phyloP scores from a whole-genome alignment of 2,329 filamentous ascomycete species.

The Fusarium illudens region DNA sequence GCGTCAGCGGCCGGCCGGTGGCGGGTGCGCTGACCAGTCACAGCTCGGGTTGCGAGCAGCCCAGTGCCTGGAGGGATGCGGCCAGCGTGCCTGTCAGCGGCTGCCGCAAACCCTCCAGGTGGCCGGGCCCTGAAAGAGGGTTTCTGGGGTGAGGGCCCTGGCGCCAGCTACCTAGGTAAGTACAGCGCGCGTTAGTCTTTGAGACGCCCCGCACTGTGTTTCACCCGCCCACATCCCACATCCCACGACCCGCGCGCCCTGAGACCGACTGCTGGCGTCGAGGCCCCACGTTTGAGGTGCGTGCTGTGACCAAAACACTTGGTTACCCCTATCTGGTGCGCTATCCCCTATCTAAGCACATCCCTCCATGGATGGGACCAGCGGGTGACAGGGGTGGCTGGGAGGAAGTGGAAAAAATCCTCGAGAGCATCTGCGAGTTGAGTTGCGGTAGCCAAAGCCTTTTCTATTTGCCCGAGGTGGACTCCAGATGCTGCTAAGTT shows the following conservation, averaged over 20 bases:
- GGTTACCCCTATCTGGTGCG: slow-evolving; percentile 36
- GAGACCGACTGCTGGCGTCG: slow-evolving; percentile 25
- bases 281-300: slow-evolving; percentile 17
- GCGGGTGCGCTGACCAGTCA: slow-evolving; percentile 17
- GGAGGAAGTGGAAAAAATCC: slow-evolving; percentile 2
- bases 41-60: too few relatives aligned
- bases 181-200: slow-evolving; percentile 7
- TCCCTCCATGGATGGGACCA: too few relatives aligned
- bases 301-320: slow-evolving; percentile 29
- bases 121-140: slow-evolving; percentile 5
- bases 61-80: slow-evolving; percentile 8
- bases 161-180: not conserved
- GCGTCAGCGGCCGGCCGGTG: slow-evolving; percentile 9
- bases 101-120: slow-evolving; percentile 12
- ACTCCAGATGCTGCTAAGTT: not conserved
- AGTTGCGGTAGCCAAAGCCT: slow-evolving; percentile 6
- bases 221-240: slow-evolving; percentile 23
- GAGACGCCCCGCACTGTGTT: slow-evolving; percentile 34
- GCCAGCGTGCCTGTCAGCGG: slow-evolving; percentile 21
- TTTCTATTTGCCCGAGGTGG: slow-evolving; percentile 11
- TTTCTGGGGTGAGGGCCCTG: slow-evolving; percentile 15
- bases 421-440: not conserved
- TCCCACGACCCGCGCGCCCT: slow-evolving; percentile 5
- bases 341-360: slow-evolving; percentile 35
- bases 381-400: slow-evolving; percentile 33